Conservation (phyloP, 148 eudicot genomes). For the Silene uniflora region DNA sequence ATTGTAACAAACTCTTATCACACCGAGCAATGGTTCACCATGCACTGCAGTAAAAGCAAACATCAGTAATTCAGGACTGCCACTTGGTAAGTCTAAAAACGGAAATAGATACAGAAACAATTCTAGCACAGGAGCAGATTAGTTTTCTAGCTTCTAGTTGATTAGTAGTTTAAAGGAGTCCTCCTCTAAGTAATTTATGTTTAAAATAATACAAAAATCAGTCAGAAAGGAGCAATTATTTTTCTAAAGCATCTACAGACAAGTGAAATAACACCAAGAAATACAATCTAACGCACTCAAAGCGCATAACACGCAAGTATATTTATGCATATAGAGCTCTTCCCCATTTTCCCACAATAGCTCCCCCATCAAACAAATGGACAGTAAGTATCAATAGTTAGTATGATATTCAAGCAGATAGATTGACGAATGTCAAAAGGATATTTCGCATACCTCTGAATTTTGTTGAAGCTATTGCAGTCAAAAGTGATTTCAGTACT, state of each 20-base stretch:
- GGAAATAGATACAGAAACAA: not conserved
- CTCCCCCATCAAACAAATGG: not conserved
- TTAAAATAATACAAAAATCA: not conserved
- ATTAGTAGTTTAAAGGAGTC: not conserved
- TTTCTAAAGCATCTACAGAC: not conserved
- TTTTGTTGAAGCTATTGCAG: conserved; percentile 90
- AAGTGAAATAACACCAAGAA: not conserved
- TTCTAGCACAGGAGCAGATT: not conserved
- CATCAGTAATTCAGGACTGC: conserved; percentile 6
- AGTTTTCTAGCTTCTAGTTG: not conserved
- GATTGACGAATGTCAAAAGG: not conserved
- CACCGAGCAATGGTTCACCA: conserved; percentile 87
- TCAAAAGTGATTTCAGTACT: conserved; percentile 93
- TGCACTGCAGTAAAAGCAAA: conserved; percentile 60
- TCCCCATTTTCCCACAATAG: not conserved
- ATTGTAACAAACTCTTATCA: conserved; percentile 89
- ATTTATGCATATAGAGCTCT: not conserved
- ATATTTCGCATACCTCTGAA: conserved; percentile 64
- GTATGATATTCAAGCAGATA: not conserved
- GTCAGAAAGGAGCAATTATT: not conserved
- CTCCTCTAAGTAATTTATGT: not conserved
- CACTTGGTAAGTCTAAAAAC: not conserved
- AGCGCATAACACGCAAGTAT: not conserved
- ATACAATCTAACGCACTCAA: not conserved
- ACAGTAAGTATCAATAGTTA: not conserved